Evolutionary conservation across 75 land plant species (phyloP).

Genomic region (Sequoiadendron giganteum): DNA sequence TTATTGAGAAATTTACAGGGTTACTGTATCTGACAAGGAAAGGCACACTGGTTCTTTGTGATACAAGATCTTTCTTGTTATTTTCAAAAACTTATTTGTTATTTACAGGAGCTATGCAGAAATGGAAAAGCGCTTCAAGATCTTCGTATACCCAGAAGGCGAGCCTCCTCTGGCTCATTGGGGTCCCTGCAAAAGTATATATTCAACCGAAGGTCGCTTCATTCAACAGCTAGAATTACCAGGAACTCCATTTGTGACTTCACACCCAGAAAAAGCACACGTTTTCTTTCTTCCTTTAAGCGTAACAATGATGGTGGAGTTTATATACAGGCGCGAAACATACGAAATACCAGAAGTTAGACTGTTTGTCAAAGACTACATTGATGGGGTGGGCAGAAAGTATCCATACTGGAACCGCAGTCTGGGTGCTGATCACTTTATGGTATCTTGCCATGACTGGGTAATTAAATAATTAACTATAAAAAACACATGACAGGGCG

Average conservation of each 20-base stretch:
- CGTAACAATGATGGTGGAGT: constrained; percentile 63
- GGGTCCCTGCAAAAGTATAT: constrained; percentile 86
- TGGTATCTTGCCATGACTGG: constrained; percentile 86
- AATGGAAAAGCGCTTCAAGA: constrained; percentile 84
- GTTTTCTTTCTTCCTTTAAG: constrained; percentile 86
- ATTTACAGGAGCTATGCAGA: constrained; percentile 81
- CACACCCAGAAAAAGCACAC: constrained; percentile 70
- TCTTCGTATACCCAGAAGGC: constrained; percentile 76
- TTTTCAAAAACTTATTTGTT: too few species aligned
- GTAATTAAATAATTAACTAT: constrained; percentile 27
- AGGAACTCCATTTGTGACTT: constrained; percentile 49
- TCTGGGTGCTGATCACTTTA: constrained; percentile 71
- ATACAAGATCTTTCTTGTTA: background rate
- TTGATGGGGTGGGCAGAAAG: constrained; percentile 36
- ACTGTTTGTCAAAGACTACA: constrained; percentile 37
- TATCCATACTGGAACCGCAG: constrained; percentile 67
- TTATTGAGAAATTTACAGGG: too few species aligned
- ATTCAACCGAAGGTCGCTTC: constrained; percentile 84
- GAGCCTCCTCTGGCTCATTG: constrained; percentile 89
- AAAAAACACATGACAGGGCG: too few species aligned
- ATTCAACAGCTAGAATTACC: constrained; percentile 61
- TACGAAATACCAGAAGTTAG: constrained; percentile 31
- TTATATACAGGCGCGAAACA: constrained; percentile 34
- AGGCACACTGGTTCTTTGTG: background rate
- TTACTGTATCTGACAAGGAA: too few species aligned